Percentiles rank a stretch among this genome's conserved stretches.
Evolutionary conservation across 2,329 filamentous ascomycete species (phyloP).

Genomic region (Plectosphaerella sp.): DNA sequence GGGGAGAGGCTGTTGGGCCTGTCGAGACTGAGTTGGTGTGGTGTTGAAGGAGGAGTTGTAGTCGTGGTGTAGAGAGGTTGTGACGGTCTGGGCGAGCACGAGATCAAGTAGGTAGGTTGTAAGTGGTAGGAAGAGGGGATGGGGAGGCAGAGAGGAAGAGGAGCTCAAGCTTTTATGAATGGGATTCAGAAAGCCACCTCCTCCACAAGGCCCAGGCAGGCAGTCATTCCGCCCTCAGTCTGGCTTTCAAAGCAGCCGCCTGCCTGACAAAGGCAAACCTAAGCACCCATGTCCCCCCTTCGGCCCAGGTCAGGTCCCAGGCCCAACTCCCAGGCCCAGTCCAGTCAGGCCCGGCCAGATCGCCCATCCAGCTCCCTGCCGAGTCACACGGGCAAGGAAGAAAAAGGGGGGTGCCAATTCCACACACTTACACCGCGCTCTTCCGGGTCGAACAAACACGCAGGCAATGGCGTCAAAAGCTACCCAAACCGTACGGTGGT

Average conservation of each 20-base stretch:
- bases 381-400: neutral
- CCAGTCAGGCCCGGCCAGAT: neutral
- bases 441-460: neutral
- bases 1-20: neutral
- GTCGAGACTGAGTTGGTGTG: neutral
- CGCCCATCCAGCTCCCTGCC: neutral
- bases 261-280: neutral
- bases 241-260: neutral
- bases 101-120: neutral
- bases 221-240: neutral
- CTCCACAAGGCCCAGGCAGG: neutral
- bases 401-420: too few species aligned
- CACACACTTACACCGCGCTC: too few species aligned
- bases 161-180: neutral
- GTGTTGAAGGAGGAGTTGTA: neutral
- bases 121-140: neutral
- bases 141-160: neutral
- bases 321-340: neutral
- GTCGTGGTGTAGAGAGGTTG: neutral
- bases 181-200: neutral
- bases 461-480: slow-evolving; percentile 3
- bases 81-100: neutral
- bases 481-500: slow-evolving; percentile 1
- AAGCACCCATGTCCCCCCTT: too few species aligned
- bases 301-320: neutral